Base-by-base conservation (phyloP, 345 rosid genomes). In the Moricandia arvensis region DNA sequence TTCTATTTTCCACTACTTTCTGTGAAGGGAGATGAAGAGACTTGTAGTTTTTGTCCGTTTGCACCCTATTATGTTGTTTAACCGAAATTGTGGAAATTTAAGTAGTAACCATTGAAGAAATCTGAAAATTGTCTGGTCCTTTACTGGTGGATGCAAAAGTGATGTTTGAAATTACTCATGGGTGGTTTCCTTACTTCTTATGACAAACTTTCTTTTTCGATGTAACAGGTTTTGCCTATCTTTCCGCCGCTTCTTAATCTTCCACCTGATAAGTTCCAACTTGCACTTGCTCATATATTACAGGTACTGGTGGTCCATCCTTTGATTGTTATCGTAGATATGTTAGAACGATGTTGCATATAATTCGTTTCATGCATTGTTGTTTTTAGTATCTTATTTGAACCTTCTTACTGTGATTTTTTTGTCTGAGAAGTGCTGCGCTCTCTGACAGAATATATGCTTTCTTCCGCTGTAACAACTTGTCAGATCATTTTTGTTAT, bases 181-280 rank as follows among this genome's bases (percentile, higher is more conserved):
- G 16, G 6, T 71, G 61, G 43, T 77, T 72, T 37, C 30, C 41
- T 66, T 18, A 53, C 2, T 54, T 58, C 16, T 37, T 61, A 63
- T 62, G 74, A 62, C 27, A 10, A 24, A 29, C 29, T 38, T 54
- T 62, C 54, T 45, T 74, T 58, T 66, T 49, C 45, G 17, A 43
- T 73, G 65, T 75, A 34, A 58, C 87, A 93, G 98, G 97, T 93
- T 57, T 82, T 93, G 78, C 98, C 97, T 63, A 89, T 95, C 68
- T 95, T 95, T 55, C 97, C 99, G 57, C 91, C 86, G 55, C 92
- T 95, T 75, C 91, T 90, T 55, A 87, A 87, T 81, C 97, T 95
- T 71, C 97, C 96, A 11, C 77, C 85, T 37, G 97, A 95, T 21
- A 95, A 92, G 86, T 95, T 95, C 85, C 97, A 89, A 80, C 87